Evolutionary conservation across 2,329 filamentous ascomycete genomes (phyloP).

Genomic region (Fusarium sambucinum): DNA sequence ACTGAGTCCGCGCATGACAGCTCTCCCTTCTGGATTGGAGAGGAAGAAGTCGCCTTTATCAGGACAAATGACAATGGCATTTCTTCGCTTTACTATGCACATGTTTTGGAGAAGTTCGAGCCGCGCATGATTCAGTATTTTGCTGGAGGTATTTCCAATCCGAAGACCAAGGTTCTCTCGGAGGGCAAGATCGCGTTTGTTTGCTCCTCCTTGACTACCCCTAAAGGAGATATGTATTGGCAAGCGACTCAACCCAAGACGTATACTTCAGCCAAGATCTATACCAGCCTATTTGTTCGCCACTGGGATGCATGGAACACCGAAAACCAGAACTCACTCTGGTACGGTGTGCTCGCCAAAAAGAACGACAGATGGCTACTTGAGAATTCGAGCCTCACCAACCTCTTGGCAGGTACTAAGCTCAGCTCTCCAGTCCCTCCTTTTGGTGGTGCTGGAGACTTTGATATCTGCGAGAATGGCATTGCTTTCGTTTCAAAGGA

Average conservation of each 20-base stretch:
- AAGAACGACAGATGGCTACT: slow-evolving; percentile 57
- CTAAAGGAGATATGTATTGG: slow-evolving; percentile 77
- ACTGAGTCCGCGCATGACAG: slow-evolving; percentile 73
- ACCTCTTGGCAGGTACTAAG: slow-evolving; percentile 70
- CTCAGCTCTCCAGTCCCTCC: slow-evolving; percentile 78
- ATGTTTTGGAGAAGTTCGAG: slow-evolving; percentile 51
- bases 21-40: slow-evolving; percentile 82
- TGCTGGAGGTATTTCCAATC: slow-evolving; percentile 67
- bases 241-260: slow-evolving; percentile 69
- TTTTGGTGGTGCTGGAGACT: slow-evolving; percentile 84
- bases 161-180: slow-evolving; percentile 67
- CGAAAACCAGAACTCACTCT: slow-evolving; percentile 77
- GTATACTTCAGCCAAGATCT: slow-evolving; percentile 75
- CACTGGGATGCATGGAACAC: slow-evolving; percentile 86
- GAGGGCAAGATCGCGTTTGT: slow-evolving; percentile 66
- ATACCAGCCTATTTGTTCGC: slow-evolving; percentile 80
- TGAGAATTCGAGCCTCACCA: slow-evolving; percentile 63
- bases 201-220: slow-evolving; percentile 73
- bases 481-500: slow-evolving; percentile 83
- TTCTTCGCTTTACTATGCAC: slow-evolving; percentile 60
- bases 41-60: slow-evolving; percentile 71
- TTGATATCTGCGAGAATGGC: slow-evolving; percentile 75
- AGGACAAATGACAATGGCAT: slow-evolving; percentile 61
- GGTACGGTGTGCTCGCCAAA: slow-evolving; percentile 73
- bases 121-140: slow-evolving; percentile 62